Evolutionary conservation across 306 rosid species (phyloP), one percentile per base, ranked within the genome.

Genomic region (Comarum palustre): DNA sequence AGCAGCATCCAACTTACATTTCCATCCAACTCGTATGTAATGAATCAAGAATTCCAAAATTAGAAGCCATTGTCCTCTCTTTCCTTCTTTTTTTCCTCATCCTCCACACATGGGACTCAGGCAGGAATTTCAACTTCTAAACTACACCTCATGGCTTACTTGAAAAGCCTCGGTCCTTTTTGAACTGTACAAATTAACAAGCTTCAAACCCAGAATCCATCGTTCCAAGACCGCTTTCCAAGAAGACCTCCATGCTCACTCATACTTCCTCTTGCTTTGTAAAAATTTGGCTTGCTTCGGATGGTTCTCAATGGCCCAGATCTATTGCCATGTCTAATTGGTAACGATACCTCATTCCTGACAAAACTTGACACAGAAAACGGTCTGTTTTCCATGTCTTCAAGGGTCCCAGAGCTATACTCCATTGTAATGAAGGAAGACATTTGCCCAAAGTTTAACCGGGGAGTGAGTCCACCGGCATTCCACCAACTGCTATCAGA

Each of bases 401-500:
- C 97, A 77, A 93, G 91, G 42, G 86, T 84, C 63, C 97, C 96
- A 19, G 96, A 93, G 84, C 94, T 89, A 81, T 93, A 89, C 22
- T 93, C 97, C 98, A 89, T 87, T 46, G 97, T 86, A 78, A 89
- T 79, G 80, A 87, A 83, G 50, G 97, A 74, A 29, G 97, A 80
- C 73, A 91, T 84, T 42, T 75, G 89, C 34, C 91, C 88, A 6
- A 71, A 83, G 57, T 85, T 78, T 63, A 92, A 36, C 45, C 82
- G 87, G 36, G 96, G 88, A 43, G 86, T 83, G 57, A 83, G 65
- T 50, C 82, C 96, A 48, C 92, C 92, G 0, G 82, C 92, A 59
- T 89, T 85, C 94, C 91, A 84, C 97, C 92, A 89, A 84, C 96
- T 87, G 81, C 90, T 81, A 71, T 85, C 96, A 17, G 93, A 90